Percentiles rank a stretch among this genome's conserved stretches.
phyloP scores from a whole-genome alignment of 2,329 filamentous ascomycete species.

The Parascedosporium putredinis region DNA sequence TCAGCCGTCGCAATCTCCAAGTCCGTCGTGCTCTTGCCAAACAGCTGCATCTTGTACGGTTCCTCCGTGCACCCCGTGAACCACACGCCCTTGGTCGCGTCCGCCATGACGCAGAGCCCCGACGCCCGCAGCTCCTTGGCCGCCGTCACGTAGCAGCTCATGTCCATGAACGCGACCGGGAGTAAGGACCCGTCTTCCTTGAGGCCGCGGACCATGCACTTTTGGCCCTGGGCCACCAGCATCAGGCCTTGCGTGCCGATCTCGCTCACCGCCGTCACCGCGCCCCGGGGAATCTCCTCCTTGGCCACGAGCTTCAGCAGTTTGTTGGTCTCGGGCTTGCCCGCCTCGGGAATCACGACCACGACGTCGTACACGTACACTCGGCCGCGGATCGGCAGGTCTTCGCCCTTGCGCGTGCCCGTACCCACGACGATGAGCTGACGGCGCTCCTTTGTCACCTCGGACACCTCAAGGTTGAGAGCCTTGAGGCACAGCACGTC shows the following conservation, averaged over 20 bases:
- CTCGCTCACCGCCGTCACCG: conserved; percentile 75
- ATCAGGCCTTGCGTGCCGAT: conserved; percentile 82
- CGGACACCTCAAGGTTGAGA: conserved; percentile 79
- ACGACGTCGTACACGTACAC: conserved; percentile 90
- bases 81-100: conserved; percentile 90
- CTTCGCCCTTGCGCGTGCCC: conserved; percentile 77
- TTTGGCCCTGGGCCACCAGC: conserved; percentile 87
- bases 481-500: conserved; percentile 72
- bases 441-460: conserved; percentile 77
- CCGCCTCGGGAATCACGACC: conserved; percentile 81
- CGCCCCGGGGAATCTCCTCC: conserved; percentile 85
- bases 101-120: conserved; percentile 77
- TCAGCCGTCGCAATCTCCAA: conserved; percentile 75
- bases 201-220: conserved; percentile 90
- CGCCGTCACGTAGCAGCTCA: conserved; percentile 86
- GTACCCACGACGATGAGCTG: conserved; percentile 79
- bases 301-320: conserved; percentile 77
- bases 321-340: conserved; percentile 72
- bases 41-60: conserved; percentile 87
- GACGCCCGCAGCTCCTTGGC: conserved; percentile 74
- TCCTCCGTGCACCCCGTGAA: conserved; percentile 95
- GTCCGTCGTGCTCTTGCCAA: conserved; percentile 73
- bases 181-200: conserved; percentile 91
- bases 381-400: conserved; percentile 72
- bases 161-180: conserved; percentile 94